A percentile compares a stretch with the other conserved stretches of the same genome.
phyloP scores from a whole-genome alignment of 345 rosid genomes.

The Sisymbrium altissimum region DNA sequence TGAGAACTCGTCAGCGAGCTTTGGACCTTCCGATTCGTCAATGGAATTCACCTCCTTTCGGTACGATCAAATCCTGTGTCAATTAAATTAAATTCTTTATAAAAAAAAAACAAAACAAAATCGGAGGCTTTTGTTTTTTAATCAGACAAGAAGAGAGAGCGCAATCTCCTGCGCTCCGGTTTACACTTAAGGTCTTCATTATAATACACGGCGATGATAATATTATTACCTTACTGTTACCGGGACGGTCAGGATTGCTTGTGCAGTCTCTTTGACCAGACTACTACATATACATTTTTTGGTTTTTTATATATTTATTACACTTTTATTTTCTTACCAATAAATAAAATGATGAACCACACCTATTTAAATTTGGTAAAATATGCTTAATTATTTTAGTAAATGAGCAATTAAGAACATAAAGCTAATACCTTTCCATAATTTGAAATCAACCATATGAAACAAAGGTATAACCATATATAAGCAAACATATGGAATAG shows the following conservation, averaged over 20 bases:
- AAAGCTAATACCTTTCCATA: not conserved
- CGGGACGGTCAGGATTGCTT: slow-evolving; percentile 14
- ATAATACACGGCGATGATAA: not conserved
- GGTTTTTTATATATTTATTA: not conserved
- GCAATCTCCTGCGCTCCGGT: not conserved
- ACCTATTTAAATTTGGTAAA: not conserved
- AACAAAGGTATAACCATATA: not conserved
- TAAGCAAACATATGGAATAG: not conserved
- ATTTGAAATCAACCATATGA: not conserved
- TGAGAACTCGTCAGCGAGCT: slow-evolving; percentile 12
- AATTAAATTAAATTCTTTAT: not conserved
- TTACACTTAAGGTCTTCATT: not conserved
- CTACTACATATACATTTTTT: not conserved
- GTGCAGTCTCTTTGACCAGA: not conserved
- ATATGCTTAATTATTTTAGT: not conserved
- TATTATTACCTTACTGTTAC: not conserved
- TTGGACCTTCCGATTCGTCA: slow-evolving; percentile 3
- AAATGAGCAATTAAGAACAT: not conserved
- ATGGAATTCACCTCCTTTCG: not conserved
- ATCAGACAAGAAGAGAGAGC: too few species aligned
- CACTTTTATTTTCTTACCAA: not conserved
- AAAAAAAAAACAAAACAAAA: not conserved
- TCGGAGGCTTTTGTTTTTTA: not conserved
- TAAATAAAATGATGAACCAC: not conserved
- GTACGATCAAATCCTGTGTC: slow-evolving; percentile 13